These are phyloP conservation scores for Venturia asperata DNA, from an alignment of 2,329 filamentous ascomycete genomes.

Conservation along the genomic window DNA sequence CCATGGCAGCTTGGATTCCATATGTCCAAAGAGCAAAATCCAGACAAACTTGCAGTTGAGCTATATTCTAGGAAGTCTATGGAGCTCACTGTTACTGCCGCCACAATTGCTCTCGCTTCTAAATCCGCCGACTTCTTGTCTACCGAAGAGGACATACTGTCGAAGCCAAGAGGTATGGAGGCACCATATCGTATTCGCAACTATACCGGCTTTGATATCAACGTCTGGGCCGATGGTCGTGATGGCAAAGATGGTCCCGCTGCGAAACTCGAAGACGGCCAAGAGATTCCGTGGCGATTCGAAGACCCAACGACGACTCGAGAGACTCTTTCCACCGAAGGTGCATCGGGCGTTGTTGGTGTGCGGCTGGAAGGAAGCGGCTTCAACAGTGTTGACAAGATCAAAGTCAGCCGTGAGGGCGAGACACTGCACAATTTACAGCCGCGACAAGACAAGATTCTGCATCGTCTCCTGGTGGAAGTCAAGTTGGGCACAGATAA, in stretches of 20 bases:
- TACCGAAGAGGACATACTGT: slow-evolving; percentile 81
- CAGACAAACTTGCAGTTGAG: slow-evolving; percentile 73
- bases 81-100: slow-evolving; percentile 86
- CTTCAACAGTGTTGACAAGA: slow-evolving; percentile 82
- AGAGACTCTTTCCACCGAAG: slow-evolving; percentile 82
- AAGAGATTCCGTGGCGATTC: slow-evolving; percentile 92
- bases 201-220: slow-evolving; percentile 86
- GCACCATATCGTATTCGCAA: slow-evolving; percentile 91
- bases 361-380: slow-evolving; percentile 86
- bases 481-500: slow-evolving; percentile 88
- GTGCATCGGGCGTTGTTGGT: slow-evolving; percentile 68
- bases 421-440: slow-evolving; percentile 84
- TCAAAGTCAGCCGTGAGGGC: slow-evolving; percentile 88
- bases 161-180: slow-evolving; percentile 85
- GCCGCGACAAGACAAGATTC: slow-evolving; percentile 74
- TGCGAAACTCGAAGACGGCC: slow-evolving; percentile 74
- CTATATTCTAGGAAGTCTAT: slow-evolving; percentile 83
- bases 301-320: slow-evolving; percentile 95
- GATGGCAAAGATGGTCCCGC: slow-evolving; percentile 65
- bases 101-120: slow-evolving; percentile 84
- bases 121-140: slow-evolving; percentile 90
- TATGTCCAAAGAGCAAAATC: slow-evolving; percentile 68
- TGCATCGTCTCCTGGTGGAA: slow-evolving; percentile 87
- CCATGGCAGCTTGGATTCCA: slow-evolving; percentile 95
- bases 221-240: slow-evolving; percentile 71